Percentiles rank a stretch among this genome's conserved stretches.
phyloP scores from a whole-genome alignment of 1,284 basidiomycete species.

The Heterobasidion occidentale region DNA sequence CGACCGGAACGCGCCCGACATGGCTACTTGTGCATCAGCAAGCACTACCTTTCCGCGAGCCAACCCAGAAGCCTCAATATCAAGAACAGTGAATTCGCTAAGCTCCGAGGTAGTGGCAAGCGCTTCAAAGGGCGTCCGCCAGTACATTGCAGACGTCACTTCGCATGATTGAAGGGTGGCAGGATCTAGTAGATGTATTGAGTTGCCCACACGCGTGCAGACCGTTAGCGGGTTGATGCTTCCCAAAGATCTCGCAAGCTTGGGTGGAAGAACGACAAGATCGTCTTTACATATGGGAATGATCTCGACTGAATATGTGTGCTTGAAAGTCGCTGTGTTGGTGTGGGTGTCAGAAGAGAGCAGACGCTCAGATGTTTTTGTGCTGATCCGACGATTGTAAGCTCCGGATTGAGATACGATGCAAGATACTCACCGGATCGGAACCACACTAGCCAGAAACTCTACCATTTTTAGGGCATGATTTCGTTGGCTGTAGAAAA shows the following conservation, averaged over 20 bases:
- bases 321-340: conserved; percentile 93
- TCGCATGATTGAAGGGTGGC: conserved; percentile 82
- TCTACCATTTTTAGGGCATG: conserved; percentile 98
- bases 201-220: conserved; percentile 88
- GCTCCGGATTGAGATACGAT: background rate
- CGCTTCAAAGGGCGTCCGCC: conserved; percentile 83
- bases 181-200: conserved; percentile 88
- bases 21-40: conserved; percentile 92
- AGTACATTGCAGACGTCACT: conserved; percentile 78
- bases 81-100: conserved; percentile 92
- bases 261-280: conserved; percentile 82
- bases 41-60: conserved; percentile 73
- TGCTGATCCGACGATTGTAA: conserved; percentile 32
- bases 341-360: conserved; percentile 91
- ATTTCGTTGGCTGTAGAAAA: conserved; percentile 88
- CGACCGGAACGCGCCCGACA: conserved; percentile 68
- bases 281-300: conserved; percentile 97
- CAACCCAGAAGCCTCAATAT: conserved; percentile 75
- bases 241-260: conserved; percentile 74
- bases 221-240: conserved; percentile 87
- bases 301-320: conserved; percentile 97
- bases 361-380: conserved; percentile 90
- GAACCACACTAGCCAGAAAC: conserved; percentile 84
- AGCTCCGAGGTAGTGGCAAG: conserved; percentile 82
- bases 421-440: conserved; percentile 59